Base-by-base conservation (phyloP, 169 alveolate species). In the Plasmodium coatneyi region DNA sequence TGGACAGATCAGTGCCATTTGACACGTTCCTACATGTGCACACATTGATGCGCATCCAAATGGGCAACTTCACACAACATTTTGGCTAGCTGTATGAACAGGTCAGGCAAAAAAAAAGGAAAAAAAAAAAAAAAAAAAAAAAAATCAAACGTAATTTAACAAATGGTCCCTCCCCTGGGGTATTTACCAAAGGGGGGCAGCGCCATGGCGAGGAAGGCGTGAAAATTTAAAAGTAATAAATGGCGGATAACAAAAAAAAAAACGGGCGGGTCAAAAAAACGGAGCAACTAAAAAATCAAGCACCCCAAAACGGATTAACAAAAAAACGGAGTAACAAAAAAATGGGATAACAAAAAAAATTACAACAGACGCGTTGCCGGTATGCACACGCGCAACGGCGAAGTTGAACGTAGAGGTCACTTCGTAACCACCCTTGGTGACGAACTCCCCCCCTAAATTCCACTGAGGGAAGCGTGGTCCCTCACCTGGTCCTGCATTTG, bases 1-100 rank as follows among this genome's bases (percentile, higher is more conserved):
- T 25, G 72, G 72, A 39, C 12, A 14, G 52, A 9, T 60, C 19
- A 46, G 92, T 83, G 72, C 92, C 39, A 83, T 83, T 83, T 41
- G 71, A 32, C 74, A 66, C 83, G 25, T 70, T 19, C 14, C 36
- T 66, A 41, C 84, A 30, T n/a, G 49, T 79, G 70, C 25, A 60
- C 66, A 83, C 28, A 16, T 43, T 71, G 5, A 32, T 36, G 82
- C 49, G 19, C 78, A 71, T 66, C 39, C 28, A 36, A 28, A 70
- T 70, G 28, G 54, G 71, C 72, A 83, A 83, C 19, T 52, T 70
- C 32, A 52, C 36, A 70, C 71, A 82, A 36, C 36, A 82, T 36
- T 56, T 82, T 60, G 71, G 79, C 71, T 66, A 34, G 43, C 72
- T 32, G 71, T 3, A 82, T 30, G 54, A 82, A 56, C 25, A 39